phyloP scores from a whole-genome alignment of 805 yeast genomes.

The Starmera dryadoides region DNA sequence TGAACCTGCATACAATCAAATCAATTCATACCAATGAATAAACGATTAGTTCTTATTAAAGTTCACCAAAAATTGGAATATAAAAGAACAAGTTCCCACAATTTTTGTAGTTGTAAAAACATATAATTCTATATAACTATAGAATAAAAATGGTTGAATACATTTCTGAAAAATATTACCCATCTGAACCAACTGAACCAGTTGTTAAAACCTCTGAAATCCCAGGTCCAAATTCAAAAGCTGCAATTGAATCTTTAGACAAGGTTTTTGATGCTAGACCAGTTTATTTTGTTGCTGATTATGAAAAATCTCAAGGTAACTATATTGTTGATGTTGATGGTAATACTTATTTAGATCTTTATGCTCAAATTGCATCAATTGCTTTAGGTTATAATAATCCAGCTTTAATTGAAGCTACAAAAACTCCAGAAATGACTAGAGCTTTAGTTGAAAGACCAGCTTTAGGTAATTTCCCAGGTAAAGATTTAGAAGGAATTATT shows the following conservation, averaged over 20 bases:
- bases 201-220: conserved; percentile 44
- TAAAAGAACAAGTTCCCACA: too few species aligned
- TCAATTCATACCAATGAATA: too few species aligned
- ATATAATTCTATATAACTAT: neutral
- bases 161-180: conserved; percentile 54
- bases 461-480: conserved; percentile 72
- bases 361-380: conserved; percentile 81
- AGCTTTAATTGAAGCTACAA: conserved; percentile 58
- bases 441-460: conserved; percentile 83
- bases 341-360: conserved; percentile 63
- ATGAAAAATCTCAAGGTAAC: conserved; percentile 69
- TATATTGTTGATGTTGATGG: conserved; percentile 80
- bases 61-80: too few species aligned
- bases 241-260: conserved; percentile 44
- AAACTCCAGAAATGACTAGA: conserved; percentile 59
- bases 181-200: conserved; percentile 75
- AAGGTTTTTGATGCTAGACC: conserved; percentile 66
- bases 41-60: too few species aligned
- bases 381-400: conserved; percentile 87
- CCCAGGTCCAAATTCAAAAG: conserved; percentile 72
- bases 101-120: too few species aligned
- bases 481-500: conserved; percentile 52
- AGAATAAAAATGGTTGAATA: conserved; percentile 21
- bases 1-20: too few species aligned
- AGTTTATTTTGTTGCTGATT: conserved; percentile 70